phyloP scores from a whole-genome alignment of 2,329 filamentous ascomycete genomes.

The Paecilomyces sp. region DNA sequence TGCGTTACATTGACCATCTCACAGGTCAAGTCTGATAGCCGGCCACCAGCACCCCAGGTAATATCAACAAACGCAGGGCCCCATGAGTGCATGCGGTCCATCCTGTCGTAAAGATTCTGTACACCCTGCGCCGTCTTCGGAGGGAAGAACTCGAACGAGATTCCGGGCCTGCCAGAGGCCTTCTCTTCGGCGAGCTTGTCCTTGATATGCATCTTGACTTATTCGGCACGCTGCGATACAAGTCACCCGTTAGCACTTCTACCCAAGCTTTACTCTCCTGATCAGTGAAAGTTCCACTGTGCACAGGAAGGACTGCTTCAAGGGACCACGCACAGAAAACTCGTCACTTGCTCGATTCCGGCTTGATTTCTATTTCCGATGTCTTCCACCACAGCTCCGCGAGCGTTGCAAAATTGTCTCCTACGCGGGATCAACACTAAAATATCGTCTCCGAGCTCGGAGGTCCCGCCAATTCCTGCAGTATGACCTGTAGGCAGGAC shows the following conservation, averaged over 20 bases:
- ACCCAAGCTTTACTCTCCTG: neutral
- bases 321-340: neutral
- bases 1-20: constrained; percentile 98
- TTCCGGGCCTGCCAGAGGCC: constrained; percentile 71
- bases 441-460: constrained; percentile 41
- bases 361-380: neutral
- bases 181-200: constrained; percentile 81
- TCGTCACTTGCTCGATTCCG: neutral
- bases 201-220: constrained; percentile 79
- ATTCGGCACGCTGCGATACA: neutral
- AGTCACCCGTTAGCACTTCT: neutral
- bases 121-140: constrained; percentile 87
- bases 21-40: constrained; percentile 82
- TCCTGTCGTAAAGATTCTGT: constrained; percentile 97
- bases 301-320: neutral
- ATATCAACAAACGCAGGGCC: constrained; percentile 96
- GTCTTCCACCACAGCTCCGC: neutral
- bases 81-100: constrained; percentile 96
- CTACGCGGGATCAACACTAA: constrained; percentile 22
- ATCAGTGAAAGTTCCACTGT: neutral
- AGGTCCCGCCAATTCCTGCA: constrained; percentile 45
- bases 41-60: constrained; percentile 94
- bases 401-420: neutral
- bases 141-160: constrained; percentile 99
- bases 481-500: constrained; percentile 38